Evolutionary conservation across 2,329 filamentous ascomycete species (phyloP), one percentile per base, ranked within the genome.

Genomic region (Didymella arachidicola): DNA sequence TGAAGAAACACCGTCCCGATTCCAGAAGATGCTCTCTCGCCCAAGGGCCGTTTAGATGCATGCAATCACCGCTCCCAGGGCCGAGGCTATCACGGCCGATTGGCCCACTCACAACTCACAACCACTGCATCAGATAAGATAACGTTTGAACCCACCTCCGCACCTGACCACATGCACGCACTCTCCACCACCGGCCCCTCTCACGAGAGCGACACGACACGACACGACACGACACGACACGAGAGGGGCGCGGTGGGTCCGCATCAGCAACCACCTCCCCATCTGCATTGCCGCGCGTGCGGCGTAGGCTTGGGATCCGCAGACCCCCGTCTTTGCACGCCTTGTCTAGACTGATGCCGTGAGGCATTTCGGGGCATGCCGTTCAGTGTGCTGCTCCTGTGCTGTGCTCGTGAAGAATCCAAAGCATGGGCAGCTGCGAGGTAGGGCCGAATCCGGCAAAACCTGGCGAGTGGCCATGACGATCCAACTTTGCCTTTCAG

Each of bases 21-120:
- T 67, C 65, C 60, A 66, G 65, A 67, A 67, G 63, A 60, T 66
- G 53, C 65, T 63, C 65, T 63, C 32, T 32, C 45, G 45, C 41
- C 49, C 56, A 59, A 44, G 32, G 47, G 57, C 51, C 45, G 45
- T 50, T 54, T 50, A 59, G 50, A 26, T 51, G 57, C 51, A 54
- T 46, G 38, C 41, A 26, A 26, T 43, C 41, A 43, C 25, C 22
- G 27, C 27, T 22, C 39, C 39, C 22, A 22, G 43, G 49, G 50
- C 59, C 59, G 59, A 61, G 59, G 59, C 58, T 46, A 57, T 47
- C 42, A 39, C 41, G 47, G 43, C 54, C 55, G 43, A 53, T 48
- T 53, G 19, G 39, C 27, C 32, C 34, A n/a, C 30, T 11, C 47
- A 46, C 51, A 26, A 49, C 50, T 54, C 45, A 41, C 42, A 39